Percentiles rank a stretch among this genome's conserved stretches.
Evolutionary conservation across 2,329 filamentous ascomycete genomes (phyloP).

Genomic region (Sordariomycetes sp.): DNA sequence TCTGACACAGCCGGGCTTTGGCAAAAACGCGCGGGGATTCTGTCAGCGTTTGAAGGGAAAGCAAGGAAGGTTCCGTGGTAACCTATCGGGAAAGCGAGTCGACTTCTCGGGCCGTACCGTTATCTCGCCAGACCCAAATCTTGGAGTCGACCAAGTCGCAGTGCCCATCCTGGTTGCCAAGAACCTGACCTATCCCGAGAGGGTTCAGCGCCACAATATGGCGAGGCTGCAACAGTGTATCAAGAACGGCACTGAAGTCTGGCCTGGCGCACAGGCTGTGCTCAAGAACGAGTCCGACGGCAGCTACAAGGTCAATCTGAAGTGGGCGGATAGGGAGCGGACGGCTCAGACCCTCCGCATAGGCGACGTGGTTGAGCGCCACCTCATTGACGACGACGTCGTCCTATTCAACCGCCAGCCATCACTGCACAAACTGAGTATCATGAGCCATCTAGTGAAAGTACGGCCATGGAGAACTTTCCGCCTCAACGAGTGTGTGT

Average conservation of each 20-base stretch:
- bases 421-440: slow-evolving; percentile 95
- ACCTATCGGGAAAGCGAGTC: slow-evolving; percentile 93
- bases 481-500: slow-evolving; percentile 94
- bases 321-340: slow-evolving; percentile 57
- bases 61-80: slow-evolving; percentile 92
- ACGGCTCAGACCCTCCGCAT: slow-evolving; percentile 63
- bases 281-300: slow-evolving; percentile 55
- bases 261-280: slow-evolving; percentile 81
- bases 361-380: slow-evolving; percentile 85
- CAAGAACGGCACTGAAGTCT: slow-evolving; percentile 59
- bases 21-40: slow-evolving; percentile 83
- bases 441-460: slow-evolving; percentile 90
- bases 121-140: slow-evolving; percentile 92
- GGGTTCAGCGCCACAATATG: slow-evolving; percentile 74
- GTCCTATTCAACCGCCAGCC: slow-evolving; percentile 97
- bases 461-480: slow-evolving; percentile 93
- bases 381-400: slow-evolving; percentile 89
- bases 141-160: slow-evolving; percentile 87
- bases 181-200: slow-evolving; percentile 90
- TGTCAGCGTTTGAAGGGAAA: slow-evolving; percentile 95
- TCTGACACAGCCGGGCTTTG: slow-evolving; percentile 74
- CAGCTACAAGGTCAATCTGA: slow-evolving; percentile 59
- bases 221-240: slow-evolving; percentile 66
- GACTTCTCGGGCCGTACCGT: slow-evolving; percentile 97
- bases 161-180: slow-evolving; percentile 86